Evolutionary conservation across 768 basidiomycete genomes (phyloP).

Genomic region (Pulveroboletus sp.): DNA sequence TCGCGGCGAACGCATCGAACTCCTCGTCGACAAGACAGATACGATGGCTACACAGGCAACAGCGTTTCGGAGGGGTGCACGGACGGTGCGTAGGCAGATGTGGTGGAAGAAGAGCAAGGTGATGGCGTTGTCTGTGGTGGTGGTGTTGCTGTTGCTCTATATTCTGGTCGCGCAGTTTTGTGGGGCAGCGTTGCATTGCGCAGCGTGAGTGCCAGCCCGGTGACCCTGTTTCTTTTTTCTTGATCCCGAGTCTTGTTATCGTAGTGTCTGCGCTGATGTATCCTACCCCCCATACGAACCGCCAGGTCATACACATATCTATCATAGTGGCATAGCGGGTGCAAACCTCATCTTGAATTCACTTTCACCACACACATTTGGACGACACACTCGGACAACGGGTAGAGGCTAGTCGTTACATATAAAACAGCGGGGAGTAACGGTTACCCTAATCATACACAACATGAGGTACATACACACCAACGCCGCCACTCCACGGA

Average conservation of each 20-base stretch:
- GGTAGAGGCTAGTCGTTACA: conserved; percentile 6
- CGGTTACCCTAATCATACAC: conserved; percentile 13
- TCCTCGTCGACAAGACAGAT: conserved; percentile 97
- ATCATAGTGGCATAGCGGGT: too few species aligned
- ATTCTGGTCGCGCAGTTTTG: conserved; percentile 88
- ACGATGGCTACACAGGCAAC: conserved; percentile 92
- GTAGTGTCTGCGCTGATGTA: conserved; percentile 9
- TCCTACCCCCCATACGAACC: conserved; percentile 1
- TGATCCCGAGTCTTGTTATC: conserved; percentile 5
- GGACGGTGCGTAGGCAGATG: conserved; percentile 80
- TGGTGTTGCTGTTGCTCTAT: conserved; percentile 76
- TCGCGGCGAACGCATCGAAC: conserved; percentile 92
- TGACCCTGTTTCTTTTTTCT: neutral
- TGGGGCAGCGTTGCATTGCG: conserved; percentile 75
- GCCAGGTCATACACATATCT: neutral
- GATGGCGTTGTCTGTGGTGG: conserved; percentile 62
- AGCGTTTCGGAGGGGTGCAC: conserved; percentile 86
- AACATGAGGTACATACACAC: conserved; percentile 6
- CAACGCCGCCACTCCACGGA: neutral
- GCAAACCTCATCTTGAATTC: too few species aligned
- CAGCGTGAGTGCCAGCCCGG: conserved; percentile 9
- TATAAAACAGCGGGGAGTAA: conserved; percentile 11
- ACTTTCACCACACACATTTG: neutral
- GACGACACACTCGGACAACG: too few species aligned
- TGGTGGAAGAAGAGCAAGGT: conserved; percentile 86